Percentiles rank a stretch among this genome's conserved stretches.
Conservation (phyloP, 345 rosid species). For the Murraya paniculata region DNA sequence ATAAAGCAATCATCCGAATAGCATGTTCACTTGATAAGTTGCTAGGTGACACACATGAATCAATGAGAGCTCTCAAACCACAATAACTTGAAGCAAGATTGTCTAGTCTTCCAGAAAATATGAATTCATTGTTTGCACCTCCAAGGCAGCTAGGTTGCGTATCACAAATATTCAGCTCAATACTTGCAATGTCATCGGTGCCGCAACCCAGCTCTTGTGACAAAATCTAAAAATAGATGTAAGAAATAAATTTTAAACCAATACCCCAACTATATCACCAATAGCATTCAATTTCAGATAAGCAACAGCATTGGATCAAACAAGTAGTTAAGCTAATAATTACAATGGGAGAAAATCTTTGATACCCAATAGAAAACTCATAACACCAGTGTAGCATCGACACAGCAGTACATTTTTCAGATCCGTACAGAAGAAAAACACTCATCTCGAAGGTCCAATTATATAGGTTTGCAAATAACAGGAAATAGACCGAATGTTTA, state of each 20-base stretch:
- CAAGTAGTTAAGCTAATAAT: not conserved
- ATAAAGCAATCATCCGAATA: slow-evolving; percentile 82
- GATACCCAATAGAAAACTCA: not conserved
- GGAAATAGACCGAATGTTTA: not conserved
- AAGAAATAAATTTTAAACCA: slow-evolving; percentile 8
- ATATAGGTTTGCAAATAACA: not conserved
- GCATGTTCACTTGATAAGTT: slow-evolving; percentile 64
- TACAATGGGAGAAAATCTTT: not conserved
- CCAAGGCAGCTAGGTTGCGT: slow-evolving; percentile 98
- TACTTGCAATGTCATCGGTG: slow-evolving; percentile 61
- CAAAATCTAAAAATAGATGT: slow-evolving; percentile 52
- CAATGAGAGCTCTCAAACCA: slow-evolving; percentile 83
- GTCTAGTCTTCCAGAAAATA: slow-evolving; percentile 93
- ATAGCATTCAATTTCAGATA: not conserved
- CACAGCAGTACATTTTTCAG: not conserved
- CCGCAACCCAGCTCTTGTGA: slow-evolving; percentile 65
- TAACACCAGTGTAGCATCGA: not conserved
- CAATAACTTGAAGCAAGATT: slow-evolving; percentile 94
- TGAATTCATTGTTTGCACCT: slow-evolving; percentile 85
- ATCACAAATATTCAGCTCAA: slow-evolving; percentile 92
- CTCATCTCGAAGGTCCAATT: not conserved
- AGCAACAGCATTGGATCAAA: not conserved
- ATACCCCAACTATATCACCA: not conserved
- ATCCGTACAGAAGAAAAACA: not conserved
- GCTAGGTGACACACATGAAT: slow-evolving; percentile 52